phyloP scores from a whole-genome alignment of 306 rosid genomes.

The Herpetospermum pedunculosum region DNA sequence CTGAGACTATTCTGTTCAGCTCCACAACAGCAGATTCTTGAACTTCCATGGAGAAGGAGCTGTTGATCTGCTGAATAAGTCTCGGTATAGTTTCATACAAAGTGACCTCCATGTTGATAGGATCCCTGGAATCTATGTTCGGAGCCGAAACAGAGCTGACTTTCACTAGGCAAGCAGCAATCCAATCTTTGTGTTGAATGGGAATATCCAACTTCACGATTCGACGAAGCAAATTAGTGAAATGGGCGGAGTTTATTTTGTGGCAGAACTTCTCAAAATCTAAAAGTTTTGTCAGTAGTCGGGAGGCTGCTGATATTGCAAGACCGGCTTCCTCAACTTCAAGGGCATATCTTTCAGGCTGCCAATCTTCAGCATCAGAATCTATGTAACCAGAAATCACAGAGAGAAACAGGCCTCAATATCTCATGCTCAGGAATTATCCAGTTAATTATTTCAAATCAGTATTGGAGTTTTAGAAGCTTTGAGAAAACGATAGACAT shows the following conservation, averaged over 20 bases:
- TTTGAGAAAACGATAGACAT: neutral
- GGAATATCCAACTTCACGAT: conserved; percentile 60
- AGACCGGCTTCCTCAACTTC: conserved; percentile 84
- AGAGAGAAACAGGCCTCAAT: conserved; percentile 9
- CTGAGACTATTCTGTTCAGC: conserved; percentile 68
- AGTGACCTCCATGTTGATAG: conserved; percentile 62
- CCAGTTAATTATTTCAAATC: neutral
- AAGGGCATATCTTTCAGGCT: conserved; percentile 42
- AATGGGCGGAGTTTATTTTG: conserved; percentile 33
- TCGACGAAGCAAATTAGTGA: conserved; percentile 41
- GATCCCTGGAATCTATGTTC: conserved; percentile 16
- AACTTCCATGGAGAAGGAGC: conserved; percentile 36
- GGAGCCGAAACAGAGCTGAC: conserved; percentile 44
- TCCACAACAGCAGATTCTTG: conserved; percentile 64
- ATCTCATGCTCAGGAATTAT: neutral
- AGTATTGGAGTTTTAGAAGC: neutral
- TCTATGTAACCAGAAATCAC: conserved; percentile 22
- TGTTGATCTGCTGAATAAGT: conserved; percentile 57
- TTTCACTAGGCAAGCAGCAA: conserved; percentile 72
- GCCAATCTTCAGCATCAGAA: conserved; percentile 39
- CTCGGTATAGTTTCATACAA: conserved; percentile 70
- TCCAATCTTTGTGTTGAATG: conserved; percentile 60
- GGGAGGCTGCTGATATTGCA: conserved; percentile 77
- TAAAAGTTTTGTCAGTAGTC: conserved; percentile 53
- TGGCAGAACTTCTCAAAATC: conserved; percentile 31